These are phyloP conservation scores for Filosporella fistucella DNA, from an alignment of 495 filamentous ascomycete species.

Conservation along the genomic window DNA sequence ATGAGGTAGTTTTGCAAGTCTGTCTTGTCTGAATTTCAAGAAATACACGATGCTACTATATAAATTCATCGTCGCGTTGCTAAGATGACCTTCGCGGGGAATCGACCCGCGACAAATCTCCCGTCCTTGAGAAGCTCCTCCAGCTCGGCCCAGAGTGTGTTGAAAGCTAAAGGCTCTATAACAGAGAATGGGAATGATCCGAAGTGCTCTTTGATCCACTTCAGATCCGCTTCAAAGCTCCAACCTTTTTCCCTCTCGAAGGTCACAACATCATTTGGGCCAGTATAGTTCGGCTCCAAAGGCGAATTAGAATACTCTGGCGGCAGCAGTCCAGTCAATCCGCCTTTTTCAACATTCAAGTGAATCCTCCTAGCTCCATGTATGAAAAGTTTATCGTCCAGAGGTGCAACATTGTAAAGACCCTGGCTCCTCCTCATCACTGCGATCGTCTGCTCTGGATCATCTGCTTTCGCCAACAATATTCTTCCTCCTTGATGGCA, in stretches of 20 bases:
- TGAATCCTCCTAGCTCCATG: background rate
- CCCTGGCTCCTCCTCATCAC: background rate
- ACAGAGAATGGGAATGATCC: background rate
- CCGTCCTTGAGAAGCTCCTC: background rate
- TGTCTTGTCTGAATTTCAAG: too few species aligned
- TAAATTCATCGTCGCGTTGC: slow-evolving; percentile 1
- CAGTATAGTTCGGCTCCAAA: background rate
- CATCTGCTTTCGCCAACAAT: background rate
- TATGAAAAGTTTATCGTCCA: background rate
- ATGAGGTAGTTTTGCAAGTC: too few species aligned
- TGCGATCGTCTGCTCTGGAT: background rate
- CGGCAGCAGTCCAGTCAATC: background rate
- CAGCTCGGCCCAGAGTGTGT: background rate
- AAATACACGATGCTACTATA: too few species aligned
- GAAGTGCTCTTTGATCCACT: background rate
- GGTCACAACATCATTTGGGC: background rate
- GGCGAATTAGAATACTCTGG: background rate
- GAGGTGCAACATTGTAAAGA: background rate
- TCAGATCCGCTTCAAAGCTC: background rate
- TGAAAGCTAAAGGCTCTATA: background rate
- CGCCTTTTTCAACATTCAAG: slow-evolving; percentile 3
- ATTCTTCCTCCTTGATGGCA: background rate
- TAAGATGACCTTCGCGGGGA: slow-evolving; percentile 1
- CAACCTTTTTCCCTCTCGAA: slow-evolving; percentile 2
- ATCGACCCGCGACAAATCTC: background rate